phyloP scores from a whole-genome alignment of 257 asterid genomes.

The Craterostigma plantagineum region DNA sequence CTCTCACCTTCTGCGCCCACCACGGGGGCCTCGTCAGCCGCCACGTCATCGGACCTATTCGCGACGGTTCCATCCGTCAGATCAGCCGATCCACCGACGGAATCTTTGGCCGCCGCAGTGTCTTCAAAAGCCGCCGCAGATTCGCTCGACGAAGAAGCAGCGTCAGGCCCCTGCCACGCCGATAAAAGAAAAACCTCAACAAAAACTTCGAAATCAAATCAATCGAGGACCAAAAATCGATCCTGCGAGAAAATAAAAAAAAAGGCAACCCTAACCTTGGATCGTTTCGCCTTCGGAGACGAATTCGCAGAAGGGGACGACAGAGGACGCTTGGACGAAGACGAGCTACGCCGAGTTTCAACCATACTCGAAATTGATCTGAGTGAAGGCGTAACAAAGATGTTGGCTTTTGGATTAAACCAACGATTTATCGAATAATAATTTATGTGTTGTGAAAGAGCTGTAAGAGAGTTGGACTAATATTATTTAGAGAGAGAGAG shows the following conservation, averaged over 20 bases:
- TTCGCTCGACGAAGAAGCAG: slow-evolving; percentile 40
- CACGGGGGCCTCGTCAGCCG: slow-evolving; percentile 24
- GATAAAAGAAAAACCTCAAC: slow-evolving; percentile 10
- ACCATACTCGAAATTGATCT: slow-evolving; percentile 29
- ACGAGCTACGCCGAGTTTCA: slow-evolving; percentile 73
- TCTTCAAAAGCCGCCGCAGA: slow-evolving; percentile 28
- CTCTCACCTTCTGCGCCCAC: slow-evolving; percentile 29
- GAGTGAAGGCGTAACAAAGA: too few species aligned
- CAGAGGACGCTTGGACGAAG: slow-evolving; percentile 59
- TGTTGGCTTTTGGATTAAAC: too few species aligned
- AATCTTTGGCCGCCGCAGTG: slow-evolving; percentile 24
- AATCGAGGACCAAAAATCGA: slow-evolving; percentile 1
- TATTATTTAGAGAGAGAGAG: too few species aligned
- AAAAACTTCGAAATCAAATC: background rate
- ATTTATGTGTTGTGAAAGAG: too few species aligned
- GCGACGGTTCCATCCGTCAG: slow-evolving; percentile 22
- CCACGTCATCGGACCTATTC: slow-evolving; percentile 24
- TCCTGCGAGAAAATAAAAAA: background rate
- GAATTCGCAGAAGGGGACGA: slow-evolving; percentile 36
- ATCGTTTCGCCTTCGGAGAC: slow-evolving; percentile 51
- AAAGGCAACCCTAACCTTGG: slow-evolving; percentile 42
- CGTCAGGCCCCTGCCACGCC: slow-evolving; percentile 69
- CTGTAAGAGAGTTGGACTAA: too few species aligned
- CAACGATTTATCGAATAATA: too few species aligned
- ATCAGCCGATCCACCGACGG: slow-evolving; percentile 58